Evolutionary conservation across 225 moss, liverwort and hornwort genomes (phyloP).

Genomic region (Marchantia polymorpha): DNA sequence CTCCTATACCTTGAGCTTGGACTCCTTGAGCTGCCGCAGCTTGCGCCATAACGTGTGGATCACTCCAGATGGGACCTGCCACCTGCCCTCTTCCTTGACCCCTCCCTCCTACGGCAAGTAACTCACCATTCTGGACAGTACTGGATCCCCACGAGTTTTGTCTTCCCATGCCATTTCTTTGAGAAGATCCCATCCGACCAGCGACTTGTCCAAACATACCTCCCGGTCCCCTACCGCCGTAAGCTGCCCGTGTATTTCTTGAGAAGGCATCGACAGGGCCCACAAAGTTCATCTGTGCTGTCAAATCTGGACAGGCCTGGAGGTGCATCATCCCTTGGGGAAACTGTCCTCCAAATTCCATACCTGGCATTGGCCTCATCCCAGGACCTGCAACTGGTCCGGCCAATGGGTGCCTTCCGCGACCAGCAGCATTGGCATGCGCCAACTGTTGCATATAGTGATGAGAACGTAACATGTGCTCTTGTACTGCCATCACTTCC

Average conservation of each 20-base stretch:
- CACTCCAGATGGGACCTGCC: slow-evolving; percentile 53
- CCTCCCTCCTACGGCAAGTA: slow-evolving; percentile 51
- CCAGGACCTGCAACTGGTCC: slow-evolving; percentile 36
- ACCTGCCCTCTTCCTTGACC: slow-evolving; percentile 53
- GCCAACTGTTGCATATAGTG: slow-evolving; percentile 68
- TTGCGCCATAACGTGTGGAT: slow-evolving; percentile 44
- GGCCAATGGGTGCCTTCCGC: slow-evolving; percentile 53
- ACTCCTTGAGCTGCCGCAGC: slow-evolving; percentile 27
- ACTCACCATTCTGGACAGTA: slow-evolving; percentile 39
- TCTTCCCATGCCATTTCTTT: slow-evolving; percentile 49
- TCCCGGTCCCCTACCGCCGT: slow-evolving; percentile 40
- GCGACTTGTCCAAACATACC: slow-evolving; percentile 44
- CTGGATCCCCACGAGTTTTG: slow-evolving; percentile 58
- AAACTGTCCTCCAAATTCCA: slow-evolving; percentile 55
- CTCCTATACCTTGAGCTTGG: slow-evolving; percentile 43
- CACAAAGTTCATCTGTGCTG: slow-evolving; percentile 51
- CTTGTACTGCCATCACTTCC: slow-evolving; percentile 70
- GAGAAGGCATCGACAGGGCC: slow-evolving; percentile 54
- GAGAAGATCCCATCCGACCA: slow-evolving; percentile 44
- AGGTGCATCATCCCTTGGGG: slow-evolving; percentile 64
- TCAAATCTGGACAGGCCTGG: slow-evolving; percentile 53
- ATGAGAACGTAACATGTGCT: slow-evolving; percentile 62
- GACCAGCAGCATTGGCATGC: slow-evolving; percentile 54
- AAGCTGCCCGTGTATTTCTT: slow-evolving; percentile 40
- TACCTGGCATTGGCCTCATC: slow-evolving; percentile 56